These are phyloP conservation scores for Cutaneotrichosporon dermatis DNA, from an alignment of 1,284 basidiomycete genomes.

Conservation along the genomic window DNA sequence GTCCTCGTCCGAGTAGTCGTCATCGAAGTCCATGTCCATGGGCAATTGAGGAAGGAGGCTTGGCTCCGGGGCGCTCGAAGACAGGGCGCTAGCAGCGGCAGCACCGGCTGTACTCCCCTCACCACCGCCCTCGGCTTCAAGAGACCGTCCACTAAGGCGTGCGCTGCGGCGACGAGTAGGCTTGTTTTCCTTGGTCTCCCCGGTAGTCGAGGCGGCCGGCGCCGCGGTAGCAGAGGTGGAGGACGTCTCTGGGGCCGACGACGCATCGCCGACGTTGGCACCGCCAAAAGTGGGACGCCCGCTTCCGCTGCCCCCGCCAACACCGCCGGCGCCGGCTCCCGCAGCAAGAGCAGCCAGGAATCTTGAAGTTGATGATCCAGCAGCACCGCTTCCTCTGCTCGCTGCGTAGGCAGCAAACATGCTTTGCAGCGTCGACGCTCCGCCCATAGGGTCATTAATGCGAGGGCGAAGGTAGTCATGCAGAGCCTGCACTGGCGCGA, in stretches of 20 bases:
- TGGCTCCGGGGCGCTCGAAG: background rate
- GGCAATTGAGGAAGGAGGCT: slow-evolving; percentile 31
- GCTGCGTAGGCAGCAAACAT: slow-evolving; percentile 85
- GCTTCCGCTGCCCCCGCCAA: too few relatives aligned
- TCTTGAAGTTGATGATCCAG: slow-evolving; percentile 49
- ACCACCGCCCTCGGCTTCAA: slow-evolving; percentile 16
- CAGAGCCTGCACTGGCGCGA: slow-evolving; percentile 90
- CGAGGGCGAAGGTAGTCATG: slow-evolving; percentile 90
- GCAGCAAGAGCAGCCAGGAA: slow-evolving; percentile 53
- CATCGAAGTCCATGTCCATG: slow-evolving; percentile 48
- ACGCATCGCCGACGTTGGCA: background rate
- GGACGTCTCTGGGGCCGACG: background rate
- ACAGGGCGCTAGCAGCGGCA: background rate
- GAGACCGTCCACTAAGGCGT: slow-evolving; percentile 65
- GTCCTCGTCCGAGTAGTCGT: slow-evolving; percentile 69
- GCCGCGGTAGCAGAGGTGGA: background rate
- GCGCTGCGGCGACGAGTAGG: slow-evolving; percentile 66
- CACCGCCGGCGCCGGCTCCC: slow-evolving; percentile 31
- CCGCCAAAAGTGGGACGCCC: background rate
- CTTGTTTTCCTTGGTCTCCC: slow-evolving; percentile 17
- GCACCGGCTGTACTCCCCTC: background rate
- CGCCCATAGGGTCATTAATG: slow-evolving; percentile 67
- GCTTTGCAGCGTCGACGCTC: slow-evolving; percentile 59
- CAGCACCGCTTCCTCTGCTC: slow-evolving; percentile 17
- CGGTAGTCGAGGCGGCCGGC: slow-evolving; percentile 6